Percentiles rank a stretch among this genome's conserved stretches.
Conservation (phyloP, 305 asterid species). For the Rubia occidens region DNA sequence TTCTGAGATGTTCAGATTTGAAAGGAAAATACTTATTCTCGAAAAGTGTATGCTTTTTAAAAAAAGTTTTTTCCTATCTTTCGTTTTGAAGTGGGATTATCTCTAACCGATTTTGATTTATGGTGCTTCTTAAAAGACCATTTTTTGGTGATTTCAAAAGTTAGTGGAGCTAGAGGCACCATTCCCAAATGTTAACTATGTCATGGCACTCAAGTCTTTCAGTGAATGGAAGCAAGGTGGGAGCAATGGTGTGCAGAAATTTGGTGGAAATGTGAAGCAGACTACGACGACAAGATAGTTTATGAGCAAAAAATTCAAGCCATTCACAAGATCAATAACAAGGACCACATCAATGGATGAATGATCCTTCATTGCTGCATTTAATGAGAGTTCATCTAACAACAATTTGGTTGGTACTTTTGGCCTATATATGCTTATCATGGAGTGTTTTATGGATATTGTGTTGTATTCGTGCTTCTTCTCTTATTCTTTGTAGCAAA, state of each 20-base stretch:
- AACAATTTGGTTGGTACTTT: constrained; percentile 39
- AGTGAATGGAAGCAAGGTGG: constrained; percentile 78
- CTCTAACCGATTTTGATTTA: too few species aligned
- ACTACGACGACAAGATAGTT: constrained; percentile 52
- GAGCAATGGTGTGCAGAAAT: constrained; percentile 83
- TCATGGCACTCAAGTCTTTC: constrained; percentile 81
- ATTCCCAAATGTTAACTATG: constrained; percentile 50
- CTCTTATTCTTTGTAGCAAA: constrained; percentile 43
- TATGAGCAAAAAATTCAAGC: constrained; percentile 72
- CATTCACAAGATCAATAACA: constrained; percentile 54
- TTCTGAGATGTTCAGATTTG: constrained; percentile 75
- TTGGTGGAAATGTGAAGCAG: constrained; percentile 72
- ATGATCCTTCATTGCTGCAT: constrained; percentile 33
- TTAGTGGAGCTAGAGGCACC: too few species aligned
- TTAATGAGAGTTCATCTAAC: constrained; percentile 32
- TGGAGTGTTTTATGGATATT: not conserved
- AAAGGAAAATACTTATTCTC: constrained; percentile 89
- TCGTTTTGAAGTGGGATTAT: too few species aligned
- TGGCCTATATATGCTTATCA: constrained; percentile 9
- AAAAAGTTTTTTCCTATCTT: too few species aligned
- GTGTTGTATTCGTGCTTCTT: constrained; percentile 10
- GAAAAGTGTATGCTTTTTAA: constrained; percentile 56
- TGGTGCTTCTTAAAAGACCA: too few species aligned
- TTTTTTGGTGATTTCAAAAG: too few species aligned
- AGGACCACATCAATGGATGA: constrained; percentile 44